Evolutionary conservation across 371 early-diverging fungal species (phyloP).

Genomic region (Mucor sp.): DNA sequence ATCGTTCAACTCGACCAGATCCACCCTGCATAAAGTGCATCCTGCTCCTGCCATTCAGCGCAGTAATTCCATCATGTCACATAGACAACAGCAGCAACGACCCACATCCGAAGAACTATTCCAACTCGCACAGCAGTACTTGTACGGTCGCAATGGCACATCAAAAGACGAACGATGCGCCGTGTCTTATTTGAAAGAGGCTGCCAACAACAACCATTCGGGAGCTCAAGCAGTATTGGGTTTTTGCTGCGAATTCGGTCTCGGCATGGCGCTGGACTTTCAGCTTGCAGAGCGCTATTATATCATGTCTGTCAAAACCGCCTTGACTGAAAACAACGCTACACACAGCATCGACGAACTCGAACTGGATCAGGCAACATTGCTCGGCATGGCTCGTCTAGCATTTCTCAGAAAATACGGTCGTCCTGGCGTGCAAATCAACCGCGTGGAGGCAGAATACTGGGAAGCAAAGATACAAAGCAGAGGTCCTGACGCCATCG

Average conservation of each 20-base stretch:
- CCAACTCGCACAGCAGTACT: slow-evolving; percentile 47
- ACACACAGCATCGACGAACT: neutral
- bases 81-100: neutral
- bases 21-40: neutral
- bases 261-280: slow-evolving; percentile 63
- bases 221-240: slow-evolving; percentile 60
- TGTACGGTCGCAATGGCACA: slow-evolving; percentile 60
- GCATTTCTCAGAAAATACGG: slow-evolving; percentile 81
- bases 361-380: slow-evolving; percentile 48
- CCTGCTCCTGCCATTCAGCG: neutral
- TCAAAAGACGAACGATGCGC: slow-evolving; percentile 46
- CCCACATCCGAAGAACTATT: slow-evolving; percentile 20
- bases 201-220: slow-evolving; percentile 37
- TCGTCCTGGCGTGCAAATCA: slow-evolving; percentile 72
- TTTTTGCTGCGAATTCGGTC: slow-evolving; percentile 82
- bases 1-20: neutral
- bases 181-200: slow-evolving; percentile 46
- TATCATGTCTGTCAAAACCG: slow-evolving; percentile 42
- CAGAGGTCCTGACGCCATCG: slow-evolving; percentile 22
- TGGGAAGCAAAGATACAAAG: slow-evolving; percentile 48
- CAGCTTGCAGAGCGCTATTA: slow-evolving; percentile 64
- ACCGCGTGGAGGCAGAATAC: slow-evolving; percentile 69
- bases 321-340: slow-evolving; percentile 20
- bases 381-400: slow-evolving; percentile 65
- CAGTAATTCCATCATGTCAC: neutral